Evolutionary conservation across 2,329 filamentous ascomycete genomes (phyloP).

Genomic region (Lecanicillium sp.): DNA sequence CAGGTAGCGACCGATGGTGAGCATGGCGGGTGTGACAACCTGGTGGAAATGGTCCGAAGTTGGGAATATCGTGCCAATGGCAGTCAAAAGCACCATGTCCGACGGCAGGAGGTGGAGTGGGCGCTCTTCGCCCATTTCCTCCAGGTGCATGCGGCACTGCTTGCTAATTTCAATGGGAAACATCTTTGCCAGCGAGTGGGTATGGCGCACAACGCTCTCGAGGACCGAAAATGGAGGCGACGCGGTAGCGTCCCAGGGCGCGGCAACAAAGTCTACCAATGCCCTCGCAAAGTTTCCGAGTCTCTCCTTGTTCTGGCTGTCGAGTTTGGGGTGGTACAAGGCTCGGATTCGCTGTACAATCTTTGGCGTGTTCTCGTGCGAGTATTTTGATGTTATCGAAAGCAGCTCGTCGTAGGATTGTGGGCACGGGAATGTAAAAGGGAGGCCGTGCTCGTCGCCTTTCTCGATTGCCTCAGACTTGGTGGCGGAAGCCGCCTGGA

Average conservation of each 20-base stretch:
- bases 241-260: conserved; percentile 33
- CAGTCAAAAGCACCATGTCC: conserved; percentile 77
- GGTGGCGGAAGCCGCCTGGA: conserved; percentile 37
- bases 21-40: conserved; percentile 81
- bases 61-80: conserved; percentile 77
- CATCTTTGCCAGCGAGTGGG: conserved; percentile 85
- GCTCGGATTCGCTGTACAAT: conserved; percentile 86
- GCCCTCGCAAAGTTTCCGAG: conserved; percentile 59
- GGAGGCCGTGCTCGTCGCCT: conserved; percentile 50
- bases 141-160: conserved; percentile 68
- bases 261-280: conserved; percentile 55
- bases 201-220: conserved; percentile 77
- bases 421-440: conserved; percentile 83
- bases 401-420: conserved; percentile 68
- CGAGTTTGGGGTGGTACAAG: conserved; percentile 83
- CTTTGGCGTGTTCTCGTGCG: conserved; percentile 59
- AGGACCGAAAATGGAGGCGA: conserved; percentile 58
- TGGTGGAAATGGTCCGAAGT: conserved; percentile 97
- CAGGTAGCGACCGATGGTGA: conserved; percentile 77
- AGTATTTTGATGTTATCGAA: conserved; percentile 53
- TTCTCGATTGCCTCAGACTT: conserved; percentile 25
- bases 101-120: conserved; percentile 51
- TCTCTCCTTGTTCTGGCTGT: conserved; percentile 76
- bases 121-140: conserved; percentile 40
- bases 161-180: conserved; percentile 72